phyloP scores from a whole-genome alignment of 148 eudicot genomes.

The Arbutus unedo region DNA sequence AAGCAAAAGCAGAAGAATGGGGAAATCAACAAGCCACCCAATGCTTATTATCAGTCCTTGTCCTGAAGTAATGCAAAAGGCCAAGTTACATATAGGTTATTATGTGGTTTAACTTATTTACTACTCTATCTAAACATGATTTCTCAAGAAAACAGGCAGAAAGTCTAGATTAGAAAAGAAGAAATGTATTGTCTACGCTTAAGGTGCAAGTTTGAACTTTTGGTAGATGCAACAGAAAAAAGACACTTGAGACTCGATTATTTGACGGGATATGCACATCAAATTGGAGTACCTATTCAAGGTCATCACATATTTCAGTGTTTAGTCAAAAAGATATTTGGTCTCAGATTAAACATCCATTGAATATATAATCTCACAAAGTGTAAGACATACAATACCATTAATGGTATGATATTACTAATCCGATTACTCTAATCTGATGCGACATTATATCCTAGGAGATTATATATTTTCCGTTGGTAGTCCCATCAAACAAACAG shows the following conservation, averaged over 20 bases:
- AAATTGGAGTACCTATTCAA: no score
- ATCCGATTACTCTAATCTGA: no score
- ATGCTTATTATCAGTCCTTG: not conserved
- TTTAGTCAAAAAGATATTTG: no score
- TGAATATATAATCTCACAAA: no score
- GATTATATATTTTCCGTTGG: no score
- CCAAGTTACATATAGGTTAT: not conserved
- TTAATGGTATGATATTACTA: no score
- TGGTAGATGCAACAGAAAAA: not conserved
- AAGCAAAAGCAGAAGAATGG: not conserved
- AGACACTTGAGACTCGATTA: not conserved
- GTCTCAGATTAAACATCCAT: no score
- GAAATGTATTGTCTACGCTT: not conserved
- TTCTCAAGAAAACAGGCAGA: not conserved
- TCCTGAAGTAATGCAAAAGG: not conserved
- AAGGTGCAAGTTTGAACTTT: not conserved
- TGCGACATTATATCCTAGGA: no score
- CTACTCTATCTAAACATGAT: not conserved
- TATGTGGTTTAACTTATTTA: not conserved
- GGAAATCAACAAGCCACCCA: not conserved
- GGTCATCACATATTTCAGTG: no score
- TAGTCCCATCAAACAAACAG: no score
- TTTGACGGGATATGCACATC: no score
- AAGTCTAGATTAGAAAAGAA: not conserved
- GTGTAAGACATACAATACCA: no score